These are phyloP conservation scores for Fonsecaea pedrosoi DNA, from an alignment of 2,329 filamentous ascomycete species.

Conservation along the genomic window DNA sequence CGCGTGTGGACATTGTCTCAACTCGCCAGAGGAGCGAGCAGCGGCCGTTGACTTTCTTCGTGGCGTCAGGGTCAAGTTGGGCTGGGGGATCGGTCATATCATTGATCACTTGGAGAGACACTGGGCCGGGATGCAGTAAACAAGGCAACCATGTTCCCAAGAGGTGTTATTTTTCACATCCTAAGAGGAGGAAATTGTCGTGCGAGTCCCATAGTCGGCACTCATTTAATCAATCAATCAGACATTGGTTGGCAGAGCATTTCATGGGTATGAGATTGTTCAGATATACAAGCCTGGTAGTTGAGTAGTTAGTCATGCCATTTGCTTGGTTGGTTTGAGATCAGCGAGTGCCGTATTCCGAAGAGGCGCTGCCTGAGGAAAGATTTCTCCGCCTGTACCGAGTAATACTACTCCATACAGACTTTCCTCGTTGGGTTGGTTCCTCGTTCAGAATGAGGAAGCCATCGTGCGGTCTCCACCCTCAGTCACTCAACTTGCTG, in stretches of 20 bases:
- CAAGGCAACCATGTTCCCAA: not conserved
- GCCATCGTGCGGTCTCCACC: not conserved
- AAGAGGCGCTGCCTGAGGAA: not conserved
- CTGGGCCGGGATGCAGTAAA: not conserved
- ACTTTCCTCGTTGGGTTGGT: not conserved
- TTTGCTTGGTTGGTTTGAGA: not conserved
- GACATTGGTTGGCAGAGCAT: not conserved
- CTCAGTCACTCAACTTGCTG: too few species aligned
- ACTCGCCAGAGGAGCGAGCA: not conserved
- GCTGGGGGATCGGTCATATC: conserved; percentile 4
- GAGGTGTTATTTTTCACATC: too few species aligned
- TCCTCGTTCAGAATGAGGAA: not conserved
- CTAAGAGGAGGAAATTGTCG: not conserved
- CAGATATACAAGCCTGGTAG: not conserved
- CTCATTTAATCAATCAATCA: not conserved
- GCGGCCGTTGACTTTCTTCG: not conserved
- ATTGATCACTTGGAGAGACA: not conserved
- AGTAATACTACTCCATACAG: too few species aligned
- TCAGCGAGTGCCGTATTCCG: not conserved
- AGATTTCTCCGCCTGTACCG: not conserved
- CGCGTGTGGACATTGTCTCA: conserved; percentile 6
- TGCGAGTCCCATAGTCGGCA: not conserved
- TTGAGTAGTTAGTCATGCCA: too few species aligned
- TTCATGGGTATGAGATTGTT: not conserved
- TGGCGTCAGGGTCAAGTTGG: not conserved